Conservation (phyloP, 345 rosid genomes). For the Brassica cretica region DNA sequence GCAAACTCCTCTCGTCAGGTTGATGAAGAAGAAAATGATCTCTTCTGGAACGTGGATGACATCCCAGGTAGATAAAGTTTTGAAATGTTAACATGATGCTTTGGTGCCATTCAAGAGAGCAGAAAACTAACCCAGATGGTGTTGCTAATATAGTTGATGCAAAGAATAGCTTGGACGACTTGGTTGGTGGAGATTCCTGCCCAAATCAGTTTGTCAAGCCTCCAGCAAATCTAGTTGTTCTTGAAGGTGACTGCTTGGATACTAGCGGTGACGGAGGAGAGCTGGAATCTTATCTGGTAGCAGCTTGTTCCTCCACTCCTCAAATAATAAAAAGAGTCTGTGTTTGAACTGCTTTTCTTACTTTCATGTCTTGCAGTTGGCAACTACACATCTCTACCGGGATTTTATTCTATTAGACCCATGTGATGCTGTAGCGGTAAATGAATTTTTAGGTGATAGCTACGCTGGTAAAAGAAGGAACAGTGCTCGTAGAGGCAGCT, state of each 20-base stretch:
- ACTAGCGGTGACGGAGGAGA: slow-evolving; percentile 73
- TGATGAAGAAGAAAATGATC: slow-evolving; percentile 62
- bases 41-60: slow-evolving; percentile 77
- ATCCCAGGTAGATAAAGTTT: slow-evolving; percentile 61
- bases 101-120: neutral
- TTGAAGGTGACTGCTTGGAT: slow-evolving; percentile 93
- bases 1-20: slow-evolving; percentile 43
- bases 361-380: slow-evolving; percentile 62
- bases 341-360: slow-evolving; percentile 17
- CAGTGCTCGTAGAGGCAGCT: slow-evolving; percentile 46
- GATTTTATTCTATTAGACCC: slow-evolving; percentile 89
- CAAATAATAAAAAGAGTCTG: slow-evolving; percentile 16
- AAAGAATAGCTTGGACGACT: slow-evolving; percentile 70
- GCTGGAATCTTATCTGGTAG: slow-evolving; percentile 94
- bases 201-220: slow-evolving; percentile 74
- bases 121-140: neutral
- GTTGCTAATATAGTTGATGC: slow-evolving; percentile 60
- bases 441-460: slow-evolving; percentile 52
- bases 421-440: slow-evolving; percentile 62
- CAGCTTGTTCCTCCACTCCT: slow-evolving; percentile 20
- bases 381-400: slow-evolving; percentile 73
- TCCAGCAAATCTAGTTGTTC: slow-evolving; percentile 91
- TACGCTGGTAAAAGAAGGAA: slow-evolving; percentile 46
- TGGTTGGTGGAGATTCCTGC: slow-evolving; percentile 52
- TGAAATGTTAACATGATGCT: slow-evolving; percentile 2